Base-by-base conservation (phyloP, 176 grass and related monocot species). In the Avena eriantha region DNA sequence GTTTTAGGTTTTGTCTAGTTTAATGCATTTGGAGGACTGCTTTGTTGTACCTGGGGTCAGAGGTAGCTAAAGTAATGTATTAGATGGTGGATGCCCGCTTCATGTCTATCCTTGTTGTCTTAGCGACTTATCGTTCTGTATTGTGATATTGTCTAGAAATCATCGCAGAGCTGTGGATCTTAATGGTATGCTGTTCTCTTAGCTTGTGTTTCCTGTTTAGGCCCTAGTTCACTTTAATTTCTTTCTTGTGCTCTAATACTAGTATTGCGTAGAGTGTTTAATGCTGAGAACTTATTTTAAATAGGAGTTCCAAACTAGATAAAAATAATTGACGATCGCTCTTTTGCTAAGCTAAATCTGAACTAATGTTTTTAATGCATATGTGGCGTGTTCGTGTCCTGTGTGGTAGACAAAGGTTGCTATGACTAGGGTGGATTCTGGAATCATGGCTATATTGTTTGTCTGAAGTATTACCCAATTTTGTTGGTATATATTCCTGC, bases 81-180 rank as follows among this genome's bases (percentile, higher is more conserved):
- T 81, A 88, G 81, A 88, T 70, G 77, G 49, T 81, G 54, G 55
- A 78, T 82, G 61, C 61, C 71, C 7, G 56, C 5, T 17, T 78
- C 66, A 79, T 63, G 82, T 3, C 13, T 7, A 24, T 76, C 7
- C 53, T 60, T 63, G 71, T 77, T 73, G 35, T 85, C 63, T 45
- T 82, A 54, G 82, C 33, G 46, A 53, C 53, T 51, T 88, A 69
- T 88, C 69, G 7, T 81, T 81, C 76, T 88, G 76, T 88, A 77
- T 80, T 85, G 41, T 72, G 33, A 69, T 88, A 77, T 80, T 85
- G 41, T 72, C 33, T 82, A 54, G 81, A 86, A 73, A 59, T 85
- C 45, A 88, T 26, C 57, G 77, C 78, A 82, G 70, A 88, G 78
- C 50, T 57, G 70, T 87, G 85, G 51, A 88, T 88, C 59, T 85